These are phyloP conservation scores for Seiridium cupressi DNA, from an alignment of 2,329 filamentous ascomycete genomes.

Conservation along the genomic window DNA sequence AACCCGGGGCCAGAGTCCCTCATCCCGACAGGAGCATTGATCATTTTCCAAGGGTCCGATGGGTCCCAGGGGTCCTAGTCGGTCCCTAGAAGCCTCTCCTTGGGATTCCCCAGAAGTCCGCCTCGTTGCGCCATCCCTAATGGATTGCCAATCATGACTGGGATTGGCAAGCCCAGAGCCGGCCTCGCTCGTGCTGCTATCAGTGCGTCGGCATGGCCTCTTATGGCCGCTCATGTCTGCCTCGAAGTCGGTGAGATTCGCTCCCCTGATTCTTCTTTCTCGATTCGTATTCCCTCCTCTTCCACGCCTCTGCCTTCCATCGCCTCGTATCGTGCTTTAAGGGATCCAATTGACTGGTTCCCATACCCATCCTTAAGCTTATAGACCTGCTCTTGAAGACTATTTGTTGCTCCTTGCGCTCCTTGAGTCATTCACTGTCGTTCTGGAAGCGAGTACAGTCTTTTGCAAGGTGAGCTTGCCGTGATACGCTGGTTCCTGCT, in stretches of 20 bases:
- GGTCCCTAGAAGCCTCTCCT: background rate
- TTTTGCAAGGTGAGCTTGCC: background rate
- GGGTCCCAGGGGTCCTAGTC: background rate
- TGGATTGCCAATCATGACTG: slow-evolving; percentile 4
- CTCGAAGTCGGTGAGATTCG: slow-evolving; percentile 6
- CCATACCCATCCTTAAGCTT: background rate
- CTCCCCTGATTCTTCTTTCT: background rate
- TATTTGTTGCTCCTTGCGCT: background rate
- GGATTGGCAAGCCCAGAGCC: background rate
- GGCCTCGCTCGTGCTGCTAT: slow-evolving; percentile 5
- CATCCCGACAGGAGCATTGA: background rate
- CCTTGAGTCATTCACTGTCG: background rate
- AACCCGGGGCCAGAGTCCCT: background rate
- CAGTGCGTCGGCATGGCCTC: slow-evolving; percentile 1
- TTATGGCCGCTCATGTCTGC: background rate
- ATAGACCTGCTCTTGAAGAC: slow-evolving; percentile 4
- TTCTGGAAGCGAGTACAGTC: background rate
- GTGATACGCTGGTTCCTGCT: too few relatives aligned
- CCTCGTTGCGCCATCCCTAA: slow-evolving; percentile 1
- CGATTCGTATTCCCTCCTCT: slow-evolving; percentile 1
- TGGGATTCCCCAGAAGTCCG: background rate
- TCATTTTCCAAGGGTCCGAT: background rate
- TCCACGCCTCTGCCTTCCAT: background rate
- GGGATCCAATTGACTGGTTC: background rate
- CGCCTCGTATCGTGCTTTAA: background rate